These are phyloP conservation scores for Cladosporium sp. DNA, from an alignment of 2,329 filamentous ascomycete genomes.

Conservation along the genomic window DNA sequence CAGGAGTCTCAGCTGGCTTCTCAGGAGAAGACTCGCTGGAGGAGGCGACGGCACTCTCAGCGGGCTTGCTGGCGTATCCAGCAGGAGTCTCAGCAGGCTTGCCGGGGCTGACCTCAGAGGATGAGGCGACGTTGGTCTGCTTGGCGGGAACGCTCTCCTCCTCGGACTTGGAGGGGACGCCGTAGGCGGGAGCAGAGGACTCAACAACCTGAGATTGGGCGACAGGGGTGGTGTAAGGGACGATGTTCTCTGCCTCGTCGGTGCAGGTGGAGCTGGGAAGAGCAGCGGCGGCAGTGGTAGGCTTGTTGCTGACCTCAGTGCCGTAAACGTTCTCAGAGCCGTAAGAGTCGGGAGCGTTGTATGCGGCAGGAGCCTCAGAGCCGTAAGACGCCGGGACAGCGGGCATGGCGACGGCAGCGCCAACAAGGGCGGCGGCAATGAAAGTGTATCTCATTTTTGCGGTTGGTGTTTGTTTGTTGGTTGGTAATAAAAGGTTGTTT, in stretches of 20 bases:
- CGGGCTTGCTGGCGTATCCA: conserved; percentile 14
- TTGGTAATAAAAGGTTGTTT: conserved; percentile 10
- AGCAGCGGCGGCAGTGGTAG: conserved; percentile 13
- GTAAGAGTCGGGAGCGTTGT: conserved; percentile 16
- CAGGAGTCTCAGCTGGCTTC: not conserved
- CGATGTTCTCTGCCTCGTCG: conserved; percentile 7
- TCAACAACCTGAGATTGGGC: conserved; percentile 3
- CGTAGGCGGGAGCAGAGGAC: conserved; percentile 12
- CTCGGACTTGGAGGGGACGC: not conserved
- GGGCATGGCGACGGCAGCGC: conserved; percentile 25
- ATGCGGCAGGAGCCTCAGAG: conserved; percentile 6
- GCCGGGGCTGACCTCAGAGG: not conserved
- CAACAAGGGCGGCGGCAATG: conserved; percentile 25
- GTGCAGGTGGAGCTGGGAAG: conserved; percentile 19
- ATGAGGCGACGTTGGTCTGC: conserved; percentile 9
- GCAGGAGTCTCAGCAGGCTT: conserved; percentile 1
- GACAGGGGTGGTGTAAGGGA: conserved; percentile 17
- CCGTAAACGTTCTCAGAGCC: conserved; percentile 23
- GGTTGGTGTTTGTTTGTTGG: conserved; percentile 10
- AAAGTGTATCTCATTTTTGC: conserved; percentile 26
- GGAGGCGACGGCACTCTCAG: not conserved
- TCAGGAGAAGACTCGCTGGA: not conserved
- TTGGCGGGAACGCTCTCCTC: conserved; percentile 2
- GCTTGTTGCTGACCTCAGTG: conserved; percentile 22
- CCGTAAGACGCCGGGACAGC: conserved; percentile 20